Percentiles rank a stretch among this genome's conserved stretches.
phyloP scores from a whole-genome alignment of 1,139 yeast genomes.

The Protomyces gravidus region DNA sequence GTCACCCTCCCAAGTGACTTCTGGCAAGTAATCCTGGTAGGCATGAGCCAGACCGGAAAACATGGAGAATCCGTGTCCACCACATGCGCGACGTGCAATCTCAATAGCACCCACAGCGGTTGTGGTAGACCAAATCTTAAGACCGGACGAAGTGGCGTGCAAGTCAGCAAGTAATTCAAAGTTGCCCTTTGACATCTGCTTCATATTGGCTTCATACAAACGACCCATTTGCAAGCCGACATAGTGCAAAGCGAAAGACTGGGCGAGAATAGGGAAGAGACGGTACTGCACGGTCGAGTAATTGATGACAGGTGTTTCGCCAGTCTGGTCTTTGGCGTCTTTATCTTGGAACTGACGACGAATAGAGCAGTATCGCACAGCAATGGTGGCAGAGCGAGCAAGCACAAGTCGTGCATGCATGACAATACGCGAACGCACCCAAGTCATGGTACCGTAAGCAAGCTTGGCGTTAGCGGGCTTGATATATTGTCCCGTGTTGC shows the following conservation, averaged over 20 bases:
- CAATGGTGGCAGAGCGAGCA: constrained; percentile 75
- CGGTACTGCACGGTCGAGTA: constrained; percentile 25
- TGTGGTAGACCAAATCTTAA: constrained; percentile 27
- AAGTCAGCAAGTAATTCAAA: constrained; percentile 28
- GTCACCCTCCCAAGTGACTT: constrained; percentile 30
- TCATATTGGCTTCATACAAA: constrained; percentile 24
- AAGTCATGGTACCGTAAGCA: constrained; percentile 78
- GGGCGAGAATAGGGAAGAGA: constrained; percentile 28
- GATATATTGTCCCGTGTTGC: constrained; percentile 58
- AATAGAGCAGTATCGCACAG: constrained; percentile 81
- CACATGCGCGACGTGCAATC: constrained; percentile 28
- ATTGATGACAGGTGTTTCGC: constrained; percentile 28
- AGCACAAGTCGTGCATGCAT: constrained; percentile 75
- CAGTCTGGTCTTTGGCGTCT: constrained; percentile 20
- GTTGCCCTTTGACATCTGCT: constrained; percentile 23
- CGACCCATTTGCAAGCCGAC: constrained; percentile 22
- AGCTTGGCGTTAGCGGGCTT: constrained; percentile 77
- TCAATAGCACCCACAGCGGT: constrained; percentile 25
- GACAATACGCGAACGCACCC: constrained; percentile 88
- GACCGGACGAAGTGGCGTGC: constrained; percentile 27
- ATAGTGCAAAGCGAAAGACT: constrained; percentile 28
- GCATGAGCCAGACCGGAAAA: constrained; percentile 28
- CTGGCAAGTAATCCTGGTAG: constrained; percentile 27
- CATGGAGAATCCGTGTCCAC: constrained; percentile 31
- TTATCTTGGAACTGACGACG: constrained; percentile 64